Evolutionary conservation across 2,329 filamentous ascomycete genomes (phyloP).

Genomic region (Trichoderma semiorbis): DNA sequence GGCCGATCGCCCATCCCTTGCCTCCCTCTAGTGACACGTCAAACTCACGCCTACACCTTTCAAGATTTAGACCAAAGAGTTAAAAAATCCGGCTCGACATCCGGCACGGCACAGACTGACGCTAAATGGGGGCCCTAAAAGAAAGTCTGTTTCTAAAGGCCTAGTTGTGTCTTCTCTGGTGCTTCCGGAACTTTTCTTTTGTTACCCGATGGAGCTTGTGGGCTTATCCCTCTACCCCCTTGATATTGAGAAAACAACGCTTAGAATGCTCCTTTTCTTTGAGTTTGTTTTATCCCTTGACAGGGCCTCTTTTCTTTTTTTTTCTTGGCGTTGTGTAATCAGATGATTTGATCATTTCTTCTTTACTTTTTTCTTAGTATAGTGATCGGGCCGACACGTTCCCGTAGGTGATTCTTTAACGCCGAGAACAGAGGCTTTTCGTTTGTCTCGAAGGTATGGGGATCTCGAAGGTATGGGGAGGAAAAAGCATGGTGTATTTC

Average conservation of each 20-base stretch:
- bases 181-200: not conserved
- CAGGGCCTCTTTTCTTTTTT: not conserved
- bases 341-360: not conserved
- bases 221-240: not conserved
- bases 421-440: not conserved
- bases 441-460: not conserved
- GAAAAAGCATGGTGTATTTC: not conserved
- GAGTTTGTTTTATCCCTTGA: not conserved
- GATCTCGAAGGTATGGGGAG: not conserved
- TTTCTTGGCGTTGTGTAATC: not conserved
- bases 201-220: not conserved
- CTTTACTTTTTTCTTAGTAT: not conserved
- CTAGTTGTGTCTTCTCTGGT: not conserved
- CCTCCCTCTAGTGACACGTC: not conserved
- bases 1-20: not conserved
- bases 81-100: not conserved
- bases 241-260: not conserved
- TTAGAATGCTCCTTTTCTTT: not conserved
- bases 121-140: not conserved
- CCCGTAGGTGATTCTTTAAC: not conserved
- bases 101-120: not conserved
- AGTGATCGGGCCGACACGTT: not conserved
- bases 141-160: not conserved
- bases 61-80: not conserved
- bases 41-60: not conserved